phyloP scores from a whole-genome alignment of 176 grass and related monocot genomes.

The Carex cristatella region DNA sequence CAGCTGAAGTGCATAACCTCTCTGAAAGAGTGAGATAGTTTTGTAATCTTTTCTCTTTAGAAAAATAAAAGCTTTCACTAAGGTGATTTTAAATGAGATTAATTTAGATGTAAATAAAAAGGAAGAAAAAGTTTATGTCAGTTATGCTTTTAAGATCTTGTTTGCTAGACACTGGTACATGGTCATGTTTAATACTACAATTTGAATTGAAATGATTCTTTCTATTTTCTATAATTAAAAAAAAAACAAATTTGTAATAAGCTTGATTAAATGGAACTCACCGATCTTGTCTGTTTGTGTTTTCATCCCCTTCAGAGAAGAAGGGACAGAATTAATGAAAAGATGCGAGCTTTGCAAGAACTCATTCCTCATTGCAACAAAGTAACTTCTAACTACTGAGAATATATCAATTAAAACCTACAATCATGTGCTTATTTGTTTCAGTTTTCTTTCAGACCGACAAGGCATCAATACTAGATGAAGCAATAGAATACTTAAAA shows the following conservation, averaged over 20 bases:
- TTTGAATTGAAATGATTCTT: background rate
- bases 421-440: slow-evolving; percentile 7
- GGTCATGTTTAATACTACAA: background rate
- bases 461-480: slow-evolving; percentile 85
- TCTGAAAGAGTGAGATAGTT: slow-evolving; percentile 65
- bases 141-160: background rate
- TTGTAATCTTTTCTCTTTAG: background rate
- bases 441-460: slow-evolving; percentile 44
- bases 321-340: slow-evolving; percentile 94
- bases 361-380: slow-evolving; percentile 88
- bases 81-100: background rate
- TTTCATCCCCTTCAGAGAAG: slow-evolving; percentile 43
- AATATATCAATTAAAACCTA: background rate
- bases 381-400: slow-evolving; percentile 25
- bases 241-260: background rate
- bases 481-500: slow-evolving; percentile 92
- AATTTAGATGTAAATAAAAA: background rate
- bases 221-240: background rate
- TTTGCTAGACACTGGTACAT: slow-evolving; percentile 3
- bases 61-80: background rate
- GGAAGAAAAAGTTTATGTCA: background rate
- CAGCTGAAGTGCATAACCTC: slow-evolving; percentile 82
- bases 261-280: background rate
- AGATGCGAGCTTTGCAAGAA: slow-evolving; percentile 81
- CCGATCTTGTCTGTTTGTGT: background rate